Base-by-base conservation (phyloP, 2,329 filamentous ascomycete species). In the Fusarium equiseti region DNA sequence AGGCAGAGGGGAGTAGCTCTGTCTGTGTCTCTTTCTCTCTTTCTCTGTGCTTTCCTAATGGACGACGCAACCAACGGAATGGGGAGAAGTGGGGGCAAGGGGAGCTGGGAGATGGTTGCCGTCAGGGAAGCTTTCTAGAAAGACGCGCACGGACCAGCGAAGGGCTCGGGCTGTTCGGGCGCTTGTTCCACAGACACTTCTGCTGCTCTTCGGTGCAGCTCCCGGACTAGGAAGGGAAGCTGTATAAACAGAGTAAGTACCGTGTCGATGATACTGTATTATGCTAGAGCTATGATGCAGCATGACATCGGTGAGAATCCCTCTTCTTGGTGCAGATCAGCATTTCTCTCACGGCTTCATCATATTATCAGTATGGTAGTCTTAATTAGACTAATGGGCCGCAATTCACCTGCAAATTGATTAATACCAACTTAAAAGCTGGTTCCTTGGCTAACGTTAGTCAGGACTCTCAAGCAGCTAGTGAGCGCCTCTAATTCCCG, bases 81-180 rank as follows among this genome's bases (percentile, higher is more conserved):
- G 67, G 67, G 56, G 62, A 63, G 67, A 71, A 73, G 71, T 70
- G 71, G 71, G 61, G 44, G 48, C 43, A 32, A 49, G 59, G 59
- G 42, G 59, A 64, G 70, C 58, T 64, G 54, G 51, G 59, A 69
- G 69, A 63, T 66, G 69, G 64, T 63, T 71, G 70, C 70, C 66
- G 61, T 57, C 59, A 75, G 67, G 68, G 75, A 76, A 76, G 73
- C 75, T 76, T 76, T 76, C 75, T 76, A 76, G 75, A 76, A 76
- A 51, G 66, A 53, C 12, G 46, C 16, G 75, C 75, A 76, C 73
- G 73, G 62, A n/a, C 67, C 75, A 63, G 8, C 6, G 0, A 2
- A 20, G 11, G 74, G 54, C 50, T 63, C 42, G 46, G 29, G 74
- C 74, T 54, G 49, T 52, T 63, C 72, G 56, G 56, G 73, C 65